Percentiles rank a stretch among this genome's conserved stretches.
Evolutionary conservation across 2,329 filamentous ascomycete genomes (phyloP).

Genomic region (Bipolaris oryzae): DNA sequence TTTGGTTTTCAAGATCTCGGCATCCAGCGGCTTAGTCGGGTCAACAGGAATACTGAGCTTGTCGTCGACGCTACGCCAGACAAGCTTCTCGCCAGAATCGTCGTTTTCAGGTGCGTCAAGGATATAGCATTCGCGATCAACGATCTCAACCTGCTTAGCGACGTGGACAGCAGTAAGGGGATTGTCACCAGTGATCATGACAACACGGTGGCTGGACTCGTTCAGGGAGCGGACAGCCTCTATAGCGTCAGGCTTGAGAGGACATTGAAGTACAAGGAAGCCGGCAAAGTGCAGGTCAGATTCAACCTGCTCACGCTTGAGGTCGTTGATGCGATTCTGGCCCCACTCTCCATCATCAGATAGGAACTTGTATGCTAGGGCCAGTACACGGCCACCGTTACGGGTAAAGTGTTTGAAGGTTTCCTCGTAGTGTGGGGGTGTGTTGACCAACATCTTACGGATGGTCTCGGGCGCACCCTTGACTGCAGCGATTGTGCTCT

Average conservation of each 20-base stretch:
- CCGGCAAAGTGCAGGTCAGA: conserved; percentile 85
- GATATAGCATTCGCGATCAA: conserved; percentile 93
- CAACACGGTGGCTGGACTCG: conserved; percentile 95
- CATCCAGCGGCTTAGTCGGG: conserved; percentile 77
- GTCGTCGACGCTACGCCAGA: conserved; percentile 96
- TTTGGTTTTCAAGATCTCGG: conserved; percentile 79
- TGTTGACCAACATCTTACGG: conserved; percentile 83
- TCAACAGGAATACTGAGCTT: conserved; percentile 85
- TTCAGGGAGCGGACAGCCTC: conserved; percentile 96
- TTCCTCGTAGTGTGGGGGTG: conserved; percentile 90
- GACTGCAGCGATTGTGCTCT: conserved; percentile 89
- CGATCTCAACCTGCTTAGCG: conserved; percentile 93
- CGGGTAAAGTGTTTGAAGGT: conserved; percentile 98
- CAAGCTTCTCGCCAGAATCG: conserved; percentile 75
- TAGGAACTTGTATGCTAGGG: conserved; percentile 91
- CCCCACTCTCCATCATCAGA: conserved; percentile 81
- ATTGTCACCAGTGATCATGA: conserved; percentile 99
- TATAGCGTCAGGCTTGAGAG: conserved; percentile 94
- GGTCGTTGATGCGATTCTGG: conserved; percentile 84
- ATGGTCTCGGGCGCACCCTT: conserved; percentile 99
- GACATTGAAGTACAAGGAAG: conserved; percentile 93
- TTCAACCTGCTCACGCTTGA: conserved; percentile 93
- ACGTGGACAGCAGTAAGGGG: conserved; percentile 96
- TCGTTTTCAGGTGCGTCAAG: conserved; percentile 94
- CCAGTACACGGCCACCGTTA: conserved; percentile 91